Percentiles rank a stretch among this genome's conserved stretches.
Evolutionary conservation across 805 yeast species (phyloP).

Genomic region (Komagataella ulmi): DNA sequence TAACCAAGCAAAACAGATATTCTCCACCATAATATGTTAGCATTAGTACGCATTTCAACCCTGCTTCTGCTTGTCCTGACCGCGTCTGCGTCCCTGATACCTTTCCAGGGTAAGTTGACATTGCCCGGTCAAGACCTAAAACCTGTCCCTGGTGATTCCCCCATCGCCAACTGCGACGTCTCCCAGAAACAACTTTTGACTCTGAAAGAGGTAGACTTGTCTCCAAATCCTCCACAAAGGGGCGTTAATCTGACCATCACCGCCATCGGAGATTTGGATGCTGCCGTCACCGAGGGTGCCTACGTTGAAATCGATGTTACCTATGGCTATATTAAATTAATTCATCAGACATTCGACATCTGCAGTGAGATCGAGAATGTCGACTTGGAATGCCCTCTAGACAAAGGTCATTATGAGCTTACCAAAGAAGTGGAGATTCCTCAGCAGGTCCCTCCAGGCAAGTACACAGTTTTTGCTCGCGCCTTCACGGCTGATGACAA

Average conservation of each 20-base stretch:
- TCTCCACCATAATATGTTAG: neutral
- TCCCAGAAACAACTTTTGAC: slow-evolving; percentile 47
- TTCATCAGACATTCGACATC: slow-evolving; percentile 84
- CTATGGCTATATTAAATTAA: slow-evolving; percentile 79
- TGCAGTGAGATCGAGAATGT: slow-evolving; percentile 81
- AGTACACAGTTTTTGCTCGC: slow-evolving; percentile 72
- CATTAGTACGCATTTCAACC: neutral
- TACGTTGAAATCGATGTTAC: slow-evolving; percentile 90
- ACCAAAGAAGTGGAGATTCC: slow-evolving; percentile 75
- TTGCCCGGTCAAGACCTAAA: slow-evolving; percentile 19
- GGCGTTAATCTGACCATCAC: slow-evolving; percentile 73
- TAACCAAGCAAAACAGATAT: neutral
- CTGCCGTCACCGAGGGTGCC: slow-evolving; percentile 66
- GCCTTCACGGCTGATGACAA: slow-evolving; percentile 81
- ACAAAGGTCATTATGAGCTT: slow-evolving; percentile 53
- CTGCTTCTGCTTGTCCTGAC: neutral
- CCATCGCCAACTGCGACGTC: slow-evolving; percentile 66
- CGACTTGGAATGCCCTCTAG: slow-evolving; percentile 75
- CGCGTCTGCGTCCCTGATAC: neutral
- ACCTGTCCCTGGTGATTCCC: slow-evolving; percentile 88
- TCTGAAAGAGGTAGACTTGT: slow-evolving; percentile 42
- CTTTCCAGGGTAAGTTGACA: neutral
- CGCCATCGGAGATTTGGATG: slow-evolving; percentile 54
- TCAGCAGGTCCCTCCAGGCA: slow-evolving; percentile 89
- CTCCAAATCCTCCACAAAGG: slow-evolving; percentile 82